Evolutionary conservation across 805 yeast species (phyloP).

Genomic region (Nakazawaea laoshanensis): DNA sequence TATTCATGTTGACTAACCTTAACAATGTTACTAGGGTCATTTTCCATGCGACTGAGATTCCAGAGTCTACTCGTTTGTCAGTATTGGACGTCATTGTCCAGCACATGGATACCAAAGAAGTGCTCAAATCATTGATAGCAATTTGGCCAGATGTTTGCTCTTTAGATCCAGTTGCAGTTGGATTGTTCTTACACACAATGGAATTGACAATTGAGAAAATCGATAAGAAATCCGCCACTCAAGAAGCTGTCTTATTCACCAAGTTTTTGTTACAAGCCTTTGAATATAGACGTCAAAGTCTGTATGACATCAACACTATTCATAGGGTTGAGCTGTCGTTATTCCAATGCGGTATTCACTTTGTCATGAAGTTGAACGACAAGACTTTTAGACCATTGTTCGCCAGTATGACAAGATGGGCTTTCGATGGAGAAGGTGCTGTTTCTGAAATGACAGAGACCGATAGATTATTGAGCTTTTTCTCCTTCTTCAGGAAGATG

Average conservation of each 20-base stretch:
- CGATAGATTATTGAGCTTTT: constrained; percentile 65
- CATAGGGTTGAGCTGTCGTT: constrained; percentile 75
- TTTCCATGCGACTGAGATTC: constrained; percentile 49
- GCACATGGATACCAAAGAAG: constrained; percentile 57
- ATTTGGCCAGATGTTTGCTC: constrained; percentile 45
- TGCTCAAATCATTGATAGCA: constrained; percentile 51
- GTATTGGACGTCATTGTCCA: constrained; percentile 54
- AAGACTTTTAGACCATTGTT: constrained; percentile 89
- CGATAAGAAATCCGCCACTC: constrained; percentile 69
- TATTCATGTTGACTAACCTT: constrained; percentile 67
- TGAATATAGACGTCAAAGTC: constrained; percentile 55
- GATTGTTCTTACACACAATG: constrained; percentile 60
- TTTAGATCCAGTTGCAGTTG: constrained; percentile 42
- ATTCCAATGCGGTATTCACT: constrained; percentile 62
- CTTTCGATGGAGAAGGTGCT: constrained; percentile 74
- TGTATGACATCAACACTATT: constrained; percentile 63
- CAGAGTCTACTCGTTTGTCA: constrained; percentile 51
- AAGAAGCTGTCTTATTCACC: constrained; percentile 60
- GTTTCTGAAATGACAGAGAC: constrained; percentile 33
- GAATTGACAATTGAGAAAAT: constrained; percentile 57
- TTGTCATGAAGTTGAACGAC: constrained; percentile 88
- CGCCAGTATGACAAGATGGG: constrained; percentile 85
- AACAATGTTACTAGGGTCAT: constrained; percentile 52
- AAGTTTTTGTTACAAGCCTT: constrained; percentile 62
- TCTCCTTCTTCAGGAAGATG: constrained; percentile 76